These are phyloP conservation scores for Sclerotinia minor DNA, from an alignment of 2,329 filamentous ascomycete genomes.

Conservation along the genomic window DNA sequence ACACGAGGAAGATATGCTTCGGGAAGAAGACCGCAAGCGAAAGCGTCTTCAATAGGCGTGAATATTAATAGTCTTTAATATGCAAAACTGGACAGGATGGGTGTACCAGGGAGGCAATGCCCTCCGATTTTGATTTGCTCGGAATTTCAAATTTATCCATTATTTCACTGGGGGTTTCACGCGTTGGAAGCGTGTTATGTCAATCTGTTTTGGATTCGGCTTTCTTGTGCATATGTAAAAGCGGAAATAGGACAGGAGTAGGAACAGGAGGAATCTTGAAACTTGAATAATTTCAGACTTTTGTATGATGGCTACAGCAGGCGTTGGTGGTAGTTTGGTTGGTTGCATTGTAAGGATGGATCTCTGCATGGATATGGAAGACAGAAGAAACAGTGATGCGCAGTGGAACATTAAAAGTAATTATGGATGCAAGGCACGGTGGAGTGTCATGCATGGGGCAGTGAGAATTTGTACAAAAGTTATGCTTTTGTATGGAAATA, in stretches of 20 bases:
- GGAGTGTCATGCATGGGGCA: not conserved
- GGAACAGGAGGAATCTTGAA: not conserved
- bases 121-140: not conserved
- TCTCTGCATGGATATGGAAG: not conserved
- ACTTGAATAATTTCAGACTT: slow-evolving; percentile 8
- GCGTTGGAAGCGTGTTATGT: not conserved
- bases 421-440: not conserved
- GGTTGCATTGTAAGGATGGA: not conserved
- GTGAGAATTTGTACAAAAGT: not conserved
- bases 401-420: not conserved
- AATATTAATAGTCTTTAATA: not conserved
- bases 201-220: not conserved
- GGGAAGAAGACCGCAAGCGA: slow-evolving; percentile 58
- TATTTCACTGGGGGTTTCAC: not conserved
- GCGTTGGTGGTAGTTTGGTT: not conserved
- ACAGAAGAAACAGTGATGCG: not conserved
- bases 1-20: slow-evolving; percentile 60
- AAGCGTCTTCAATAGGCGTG: slow-evolving; percentile 50
- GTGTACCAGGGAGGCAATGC: too few relatives aligned
- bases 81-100: slow-evolving; percentile 1
- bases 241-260: not conserved
- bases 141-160: not conserved
- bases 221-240: not conserved
- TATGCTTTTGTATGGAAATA: not conserved
- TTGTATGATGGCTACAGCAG: slow-evolving; percentile 12